Conservation (phyloP, 805 yeast species). For the Wickerhamomyces silvicola region DNA sequence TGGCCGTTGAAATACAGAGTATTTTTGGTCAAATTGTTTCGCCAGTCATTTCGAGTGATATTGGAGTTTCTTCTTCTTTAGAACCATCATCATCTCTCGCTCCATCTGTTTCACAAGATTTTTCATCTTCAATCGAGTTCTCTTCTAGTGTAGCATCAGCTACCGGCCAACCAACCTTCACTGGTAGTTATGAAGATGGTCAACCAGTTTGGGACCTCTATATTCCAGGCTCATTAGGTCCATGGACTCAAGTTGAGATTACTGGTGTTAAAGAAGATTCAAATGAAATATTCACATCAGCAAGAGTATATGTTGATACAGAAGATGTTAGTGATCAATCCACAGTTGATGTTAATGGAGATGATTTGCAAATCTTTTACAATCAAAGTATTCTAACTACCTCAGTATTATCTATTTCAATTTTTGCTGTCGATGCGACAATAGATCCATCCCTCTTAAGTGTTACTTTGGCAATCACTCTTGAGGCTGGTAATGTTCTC, state of each 20-base stretch:
- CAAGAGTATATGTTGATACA: constrained; percentile 38
- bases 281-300: constrained; percentile 20
- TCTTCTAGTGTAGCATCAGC: constrained; percentile 22
- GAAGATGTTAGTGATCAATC: constrained; percentile 30
- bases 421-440: too few relatives aligned
- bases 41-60: too few relatives aligned
- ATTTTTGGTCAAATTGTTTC: too few relatives aligned
- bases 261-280: constrained; percentile 40
- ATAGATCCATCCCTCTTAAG: too few relatives aligned
- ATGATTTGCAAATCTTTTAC: too few relatives aligned
- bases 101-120: not conserved
- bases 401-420: too few relatives aligned
- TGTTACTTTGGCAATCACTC: too few relatives aligned
- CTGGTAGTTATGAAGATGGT: constrained; percentile 26
- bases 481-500: too few relatives aligned
- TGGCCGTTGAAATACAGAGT: too few relatives aligned
- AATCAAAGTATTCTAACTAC: too few relatives aligned
- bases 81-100: too few relatives aligned
- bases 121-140: constrained; percentile 6
- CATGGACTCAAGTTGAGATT: constrained; percentile 57
- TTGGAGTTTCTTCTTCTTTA: too few relatives aligned
- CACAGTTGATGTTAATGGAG: constrained; percentile 29
- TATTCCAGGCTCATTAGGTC: constrained; percentile 40
- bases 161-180: constrained; percentile 22
- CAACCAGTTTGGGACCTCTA: constrained; percentile 41